These are phyloP conservation scores for Diaporthe citriasiana DNA, from an alignment of 2,329 filamentous ascomycete species.

Conservation along the genomic window DNA sequence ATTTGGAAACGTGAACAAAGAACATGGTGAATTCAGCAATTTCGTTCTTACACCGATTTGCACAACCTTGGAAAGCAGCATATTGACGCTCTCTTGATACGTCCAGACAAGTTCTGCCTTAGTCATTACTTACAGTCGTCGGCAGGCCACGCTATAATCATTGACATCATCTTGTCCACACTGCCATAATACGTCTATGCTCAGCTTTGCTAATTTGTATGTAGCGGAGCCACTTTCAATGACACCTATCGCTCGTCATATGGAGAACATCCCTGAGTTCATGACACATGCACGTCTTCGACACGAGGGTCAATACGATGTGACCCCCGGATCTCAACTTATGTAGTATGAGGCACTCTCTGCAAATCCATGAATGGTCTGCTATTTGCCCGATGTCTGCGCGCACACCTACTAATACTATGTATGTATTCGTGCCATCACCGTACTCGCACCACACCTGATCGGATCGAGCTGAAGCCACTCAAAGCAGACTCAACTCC, in stretches of 20 bases:
- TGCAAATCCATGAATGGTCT: too few relatives aligned
- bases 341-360: background rate
- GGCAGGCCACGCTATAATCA: background rate
- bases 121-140: background rate
- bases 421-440: background rate
- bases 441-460: too few relatives aligned
- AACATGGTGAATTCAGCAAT: too few relatives aligned
- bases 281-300: too few relatives aligned
- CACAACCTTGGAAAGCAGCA: background rate
- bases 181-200: background rate
- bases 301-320: background rate
- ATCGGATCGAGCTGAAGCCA: too few relatives aligned
- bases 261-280: background rate
- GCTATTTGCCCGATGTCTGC: background rate
- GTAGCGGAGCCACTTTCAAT: constrained; percentile 15
- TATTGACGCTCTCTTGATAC: background rate
- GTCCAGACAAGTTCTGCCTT: too few relatives aligned
- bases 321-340: too few relatives aligned
- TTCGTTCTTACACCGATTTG: too few relatives aligned
- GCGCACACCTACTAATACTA: background rate
- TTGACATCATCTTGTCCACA: background rate
- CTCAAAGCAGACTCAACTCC: background rate
- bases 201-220: background rate
- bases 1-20: background rate
- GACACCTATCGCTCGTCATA: background rate